These are phyloP conservation scores for Alternaria ethzedia DNA, from an alignment of 2,329 filamentous ascomycete species.

Conservation along the genomic window DNA sequence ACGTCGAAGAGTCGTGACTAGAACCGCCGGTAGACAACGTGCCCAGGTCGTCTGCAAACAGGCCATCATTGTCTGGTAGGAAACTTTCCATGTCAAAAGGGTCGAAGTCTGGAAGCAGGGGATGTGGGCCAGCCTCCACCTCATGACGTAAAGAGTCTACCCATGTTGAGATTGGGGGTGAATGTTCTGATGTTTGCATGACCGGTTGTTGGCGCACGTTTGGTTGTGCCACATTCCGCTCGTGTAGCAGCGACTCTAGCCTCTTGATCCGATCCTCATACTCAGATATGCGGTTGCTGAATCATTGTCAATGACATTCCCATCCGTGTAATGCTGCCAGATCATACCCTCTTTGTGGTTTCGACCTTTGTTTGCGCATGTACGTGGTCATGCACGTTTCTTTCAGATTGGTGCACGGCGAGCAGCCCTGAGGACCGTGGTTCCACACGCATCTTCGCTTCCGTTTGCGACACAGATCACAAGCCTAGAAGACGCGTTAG, in stretches of 20 bases:
- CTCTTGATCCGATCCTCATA: conserved; percentile 33
- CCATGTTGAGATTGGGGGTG: conserved; percentile 23
- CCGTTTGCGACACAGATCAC: conserved; percentile 34
- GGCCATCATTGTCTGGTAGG: not conserved
- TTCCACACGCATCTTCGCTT: conserved; percentile 34
- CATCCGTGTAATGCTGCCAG: not conserved
- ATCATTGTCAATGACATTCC: not conserved
- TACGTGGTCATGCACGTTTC: conserved; percentile 34
- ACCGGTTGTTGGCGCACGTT: conserved; percentile 20
- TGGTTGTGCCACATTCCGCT: conserved; percentile 28
- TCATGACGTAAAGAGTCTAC: conserved; percentile 26
- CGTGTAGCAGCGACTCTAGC: conserved; percentile 30
- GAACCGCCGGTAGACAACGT: not conserved
- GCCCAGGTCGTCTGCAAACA: not conserved
- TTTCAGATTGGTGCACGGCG: conserved; percentile 26
- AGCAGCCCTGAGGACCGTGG: conserved; percentile 24
- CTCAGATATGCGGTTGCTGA: conserved; percentile 28
- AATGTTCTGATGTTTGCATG: conserved; percentile 18
- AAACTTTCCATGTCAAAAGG: conserved; percentile 12
- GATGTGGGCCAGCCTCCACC: conserved; percentile 20
- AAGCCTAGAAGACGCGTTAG: conserved; percentile 18
- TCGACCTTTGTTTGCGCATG: conserved; percentile 29
- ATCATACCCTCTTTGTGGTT: conserved; percentile 29
- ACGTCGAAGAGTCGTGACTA: not conserved
- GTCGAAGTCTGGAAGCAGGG: conserved; percentile 15